phyloP scores from a whole-genome alignment of 305 asterid genomes.

The Solanum hybrid region DNA sequence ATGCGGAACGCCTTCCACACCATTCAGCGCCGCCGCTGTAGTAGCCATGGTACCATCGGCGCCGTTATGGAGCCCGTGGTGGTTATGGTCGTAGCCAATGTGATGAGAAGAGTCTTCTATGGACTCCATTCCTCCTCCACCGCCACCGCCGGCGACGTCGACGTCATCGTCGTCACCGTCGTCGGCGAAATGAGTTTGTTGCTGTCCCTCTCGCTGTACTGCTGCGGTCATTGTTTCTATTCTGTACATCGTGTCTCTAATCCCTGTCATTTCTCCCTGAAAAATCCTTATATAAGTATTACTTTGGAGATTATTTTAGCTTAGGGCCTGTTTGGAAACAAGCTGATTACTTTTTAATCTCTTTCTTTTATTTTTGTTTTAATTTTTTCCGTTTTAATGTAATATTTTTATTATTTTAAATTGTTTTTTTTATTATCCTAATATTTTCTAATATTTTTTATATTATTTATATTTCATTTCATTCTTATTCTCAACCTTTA shows the following conservation, averaged over 20 bases:
- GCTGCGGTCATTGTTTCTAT: neutral
- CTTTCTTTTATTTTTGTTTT: no score
- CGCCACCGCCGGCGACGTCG: neutral
- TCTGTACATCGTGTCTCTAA: neutral
- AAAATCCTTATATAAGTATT: neutral
- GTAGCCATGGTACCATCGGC: neutral
- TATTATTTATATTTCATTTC: no score
- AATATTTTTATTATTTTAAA: no score
- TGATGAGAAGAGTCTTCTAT: constrained; percentile 1
- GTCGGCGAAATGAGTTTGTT: neutral
- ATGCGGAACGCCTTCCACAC: neutral
- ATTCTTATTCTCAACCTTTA: no score
- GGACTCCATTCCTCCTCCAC: constrained; percentile 1
- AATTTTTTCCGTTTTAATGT: no score
- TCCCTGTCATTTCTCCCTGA: neutral
- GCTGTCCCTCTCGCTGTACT: neutral
- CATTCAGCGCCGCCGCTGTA: neutral
- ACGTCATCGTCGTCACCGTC: neutral
- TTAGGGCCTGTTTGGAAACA: neutral
- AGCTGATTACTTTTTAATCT: no score
- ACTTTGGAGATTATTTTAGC: neutral
- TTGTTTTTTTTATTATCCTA: no score
- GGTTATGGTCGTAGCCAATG: neutral
- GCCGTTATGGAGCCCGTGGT: constrained; percentile 3
- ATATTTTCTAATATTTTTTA: no score